Evolutionary conservation across 192 early-diverging fungal species (phyloP).

Genomic region (Dissophora globulifera): DNA sequence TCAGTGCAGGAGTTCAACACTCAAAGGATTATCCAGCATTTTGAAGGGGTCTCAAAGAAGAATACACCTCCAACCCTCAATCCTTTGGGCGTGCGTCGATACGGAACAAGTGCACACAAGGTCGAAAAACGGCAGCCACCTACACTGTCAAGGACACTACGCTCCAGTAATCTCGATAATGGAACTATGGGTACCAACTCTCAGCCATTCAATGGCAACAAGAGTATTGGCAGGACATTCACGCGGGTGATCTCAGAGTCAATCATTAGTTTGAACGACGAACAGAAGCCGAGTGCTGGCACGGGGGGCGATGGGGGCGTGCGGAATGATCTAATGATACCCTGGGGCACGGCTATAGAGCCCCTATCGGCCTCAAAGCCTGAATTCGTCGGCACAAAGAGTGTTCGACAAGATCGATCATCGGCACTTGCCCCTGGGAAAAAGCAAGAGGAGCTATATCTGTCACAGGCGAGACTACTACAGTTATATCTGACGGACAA

Average conservation of each 20-base stretch:
- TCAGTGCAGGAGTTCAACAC: constrained; percentile 4
- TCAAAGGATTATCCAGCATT: constrained; percentile 11
- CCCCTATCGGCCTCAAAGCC: not conserved
- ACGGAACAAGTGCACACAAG: not conserved
- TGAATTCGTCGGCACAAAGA: not conserved
- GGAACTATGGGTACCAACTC: not conserved
- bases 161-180: not conserved
- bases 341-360: not conserved
- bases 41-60: constrained; percentile 14
- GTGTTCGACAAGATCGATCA: constrained; percentile 16
- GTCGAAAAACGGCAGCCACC: constrained; percentile 6
- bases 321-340: not conserved
- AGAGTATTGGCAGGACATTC: no score
- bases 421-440: not conserved
- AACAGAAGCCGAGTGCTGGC: not conserved
- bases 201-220: not conserved
- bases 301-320: not conserved
- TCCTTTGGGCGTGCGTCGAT: not conserved
- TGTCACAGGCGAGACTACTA: constrained; percentile 36
- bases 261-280: not conserved
- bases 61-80: not conserved
- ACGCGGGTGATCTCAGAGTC: not conserved
- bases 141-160: not conserved
- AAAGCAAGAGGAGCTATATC: constrained; percentile 37
- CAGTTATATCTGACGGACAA: constrained; percentile 31